Conservation (phyloP, 139 green algal species). For the Chlamydomonas eustigma region DNA sequence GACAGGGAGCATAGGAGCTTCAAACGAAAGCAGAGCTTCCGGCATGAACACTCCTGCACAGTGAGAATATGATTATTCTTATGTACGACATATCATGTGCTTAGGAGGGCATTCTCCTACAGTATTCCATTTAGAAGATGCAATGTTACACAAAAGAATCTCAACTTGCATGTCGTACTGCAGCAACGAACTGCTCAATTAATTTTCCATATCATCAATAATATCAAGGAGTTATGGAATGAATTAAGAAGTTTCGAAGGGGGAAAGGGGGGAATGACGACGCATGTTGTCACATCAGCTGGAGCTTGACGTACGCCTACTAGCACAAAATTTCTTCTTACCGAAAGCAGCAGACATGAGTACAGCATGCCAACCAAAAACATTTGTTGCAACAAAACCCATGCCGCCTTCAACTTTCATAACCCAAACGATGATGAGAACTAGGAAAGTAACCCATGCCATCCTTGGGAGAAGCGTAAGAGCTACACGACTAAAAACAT, state of each 20-base stretch:
- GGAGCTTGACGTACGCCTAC: neutral
- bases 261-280: too few species aligned
- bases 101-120: neutral
- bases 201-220: too few species aligned
- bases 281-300: too few species aligned
- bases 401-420: neutral
- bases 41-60: neutral
- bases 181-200: too few species aligned
- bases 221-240: too few species aligned
- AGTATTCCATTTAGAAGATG: too few species aligned
- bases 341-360: neutral
- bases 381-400: neutral
- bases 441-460: neutral
- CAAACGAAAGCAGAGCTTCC: neutral
- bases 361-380: neutral
- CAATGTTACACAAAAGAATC: too few species aligned
- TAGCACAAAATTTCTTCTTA: neutral
- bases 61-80: neutral
- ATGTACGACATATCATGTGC: neutral
- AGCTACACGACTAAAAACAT: too few species aligned
- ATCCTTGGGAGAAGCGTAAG: neutral
- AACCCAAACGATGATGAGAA: slow-evolving; percentile 1
- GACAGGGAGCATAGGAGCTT: neutral
- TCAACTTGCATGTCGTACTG: too few species aligned
- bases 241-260: too few species aligned